Conservation (phyloP, 225 moss, liverwort and hornwort genomes). For the Antitrichia curtipendula region DNA sequence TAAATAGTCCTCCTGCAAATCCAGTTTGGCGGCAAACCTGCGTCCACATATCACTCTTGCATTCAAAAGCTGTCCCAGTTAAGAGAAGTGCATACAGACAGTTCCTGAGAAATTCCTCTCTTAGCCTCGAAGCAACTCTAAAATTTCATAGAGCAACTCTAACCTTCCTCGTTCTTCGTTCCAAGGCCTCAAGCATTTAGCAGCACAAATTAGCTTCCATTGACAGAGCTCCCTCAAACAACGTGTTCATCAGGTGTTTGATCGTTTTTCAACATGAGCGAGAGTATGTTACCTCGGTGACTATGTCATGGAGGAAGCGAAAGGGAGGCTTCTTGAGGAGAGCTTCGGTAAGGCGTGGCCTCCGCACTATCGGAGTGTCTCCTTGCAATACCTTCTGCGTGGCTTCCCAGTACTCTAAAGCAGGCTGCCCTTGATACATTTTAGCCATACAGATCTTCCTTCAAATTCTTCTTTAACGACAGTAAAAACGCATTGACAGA, state of each 20-base stretch:
- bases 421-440: constrained; percentile 14
- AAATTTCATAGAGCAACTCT: not conserved
- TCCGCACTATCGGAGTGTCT: constrained; percentile 43
- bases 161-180: not conserved
- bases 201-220: not conserved
- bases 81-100: not conserved
- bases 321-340: constrained; percentile 84
- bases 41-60: not conserved
- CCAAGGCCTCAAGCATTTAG: not conserved
- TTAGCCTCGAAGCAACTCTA: not conserved
- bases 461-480: not conserved
- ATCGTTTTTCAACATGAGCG: not conserved
- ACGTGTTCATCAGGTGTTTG: not conserved
- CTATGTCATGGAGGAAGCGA: constrained; percentile 78
- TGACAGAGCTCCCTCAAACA: not conserved
- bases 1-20: constrained; percentile 63
- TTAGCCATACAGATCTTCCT: constrained; percentile 5
- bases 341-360: constrained; percentile 60
- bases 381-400: constrained; percentile 77
- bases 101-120: not conserved
- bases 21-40: constrained; percentile 65
- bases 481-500: not conserved
- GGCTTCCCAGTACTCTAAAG: constrained; percentile 66
- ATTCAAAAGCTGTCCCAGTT: not conserved
- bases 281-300: constrained; percentile 46